phyloP scores from a whole-genome alignment of 306 rosid species.

The Luffa acutangula region DNA sequence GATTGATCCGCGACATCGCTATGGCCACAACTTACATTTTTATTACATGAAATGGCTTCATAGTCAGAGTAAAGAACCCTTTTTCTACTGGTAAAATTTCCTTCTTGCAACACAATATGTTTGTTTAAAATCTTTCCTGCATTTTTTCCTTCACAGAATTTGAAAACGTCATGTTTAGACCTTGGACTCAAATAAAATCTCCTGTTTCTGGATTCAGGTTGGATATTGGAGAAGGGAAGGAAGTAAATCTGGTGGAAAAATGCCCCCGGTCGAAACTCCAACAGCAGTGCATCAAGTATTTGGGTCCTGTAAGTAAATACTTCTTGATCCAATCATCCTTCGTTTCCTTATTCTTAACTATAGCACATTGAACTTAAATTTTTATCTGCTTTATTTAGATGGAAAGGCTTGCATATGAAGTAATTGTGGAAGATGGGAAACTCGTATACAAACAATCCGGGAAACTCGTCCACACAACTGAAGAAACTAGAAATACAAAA shows the following conservation, averaged over 20 bases:
- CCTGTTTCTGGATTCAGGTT: conserved; percentile 45
- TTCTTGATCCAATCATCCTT: conserved; percentile 7
- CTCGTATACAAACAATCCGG: conserved; percentile 69
- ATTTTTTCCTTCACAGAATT: not conserved
- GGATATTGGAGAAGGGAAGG: conserved; percentile 96
- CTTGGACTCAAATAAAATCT: conserved; percentile 1
- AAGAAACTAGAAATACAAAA: conserved; percentile 40
- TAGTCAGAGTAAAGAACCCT: conserved; percentile 82
- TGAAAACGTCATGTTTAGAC: not conserved
- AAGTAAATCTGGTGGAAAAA: conserved; percentile 62
- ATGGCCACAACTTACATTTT: conserved; percentile 91
- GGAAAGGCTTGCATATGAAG: conserved; percentile 92
- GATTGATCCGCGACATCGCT: conserved; percentile 98
- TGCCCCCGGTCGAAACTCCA: conserved; percentile 79
- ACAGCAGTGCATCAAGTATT: conserved; percentile 88
- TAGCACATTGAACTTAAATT: conserved; percentile 4
- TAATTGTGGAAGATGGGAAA: conserved; percentile 62
- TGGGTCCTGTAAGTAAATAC: conserved; percentile 77
- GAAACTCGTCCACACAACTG: conserved; percentile 51
- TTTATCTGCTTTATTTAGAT: conserved; percentile 31
- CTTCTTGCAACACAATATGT: conserved; percentile 4
- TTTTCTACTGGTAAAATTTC: conserved; percentile 80
- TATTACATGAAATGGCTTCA: conserved; percentile 86
- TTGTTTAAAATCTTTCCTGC: not conserved
- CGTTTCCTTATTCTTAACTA: not conserved